Conservation (phyloP, 768 basidiomycete genomes). For the Exidia glandulosa region DNA sequence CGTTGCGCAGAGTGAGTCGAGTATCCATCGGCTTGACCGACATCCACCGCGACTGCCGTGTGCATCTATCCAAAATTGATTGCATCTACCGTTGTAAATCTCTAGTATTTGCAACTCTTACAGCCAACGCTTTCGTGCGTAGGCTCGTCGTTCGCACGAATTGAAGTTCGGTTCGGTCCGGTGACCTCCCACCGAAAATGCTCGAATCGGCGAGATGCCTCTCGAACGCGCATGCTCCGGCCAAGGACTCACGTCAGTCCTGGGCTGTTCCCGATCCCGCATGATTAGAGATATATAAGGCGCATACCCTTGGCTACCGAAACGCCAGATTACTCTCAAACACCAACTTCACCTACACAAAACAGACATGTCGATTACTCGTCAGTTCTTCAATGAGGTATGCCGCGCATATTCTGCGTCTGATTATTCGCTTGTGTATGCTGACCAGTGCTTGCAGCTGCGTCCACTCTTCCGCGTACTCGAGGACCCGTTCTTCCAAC, state of each 20-base stretch:
- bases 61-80: too few relatives aligned
- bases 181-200: too few relatives aligned
- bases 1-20: slow-evolving; percentile 53
- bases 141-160: too few relatives aligned
- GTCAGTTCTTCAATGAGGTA: slow-evolving; percentile 49
- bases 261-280: not conserved
- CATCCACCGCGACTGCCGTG: not conserved
- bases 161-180: too few relatives aligned
- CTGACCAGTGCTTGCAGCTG: slow-evolving; percentile 18
- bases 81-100: too few relatives aligned
- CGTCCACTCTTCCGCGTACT: slow-evolving; percentile 67
- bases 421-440: not conserved
- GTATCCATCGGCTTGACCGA: slow-evolving; percentile 16
- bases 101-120: too few relatives aligned
- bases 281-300: not conserved
- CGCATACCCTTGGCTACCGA: not conserved
- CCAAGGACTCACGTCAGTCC: not conserved
- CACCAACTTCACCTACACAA: not conserved
- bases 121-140: too few relatives aligned
- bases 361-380: slow-evolving; percentile 60
- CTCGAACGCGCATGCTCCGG: not conserved
- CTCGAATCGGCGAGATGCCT: not conserved
- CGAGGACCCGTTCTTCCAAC: slow-evolving; percentile 53
- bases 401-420: not conserved
- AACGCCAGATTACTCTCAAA: not conserved